Base-by-base conservation (phyloP, 352 stramenopile species). In the Pelagophyceae sp. region DNA sequence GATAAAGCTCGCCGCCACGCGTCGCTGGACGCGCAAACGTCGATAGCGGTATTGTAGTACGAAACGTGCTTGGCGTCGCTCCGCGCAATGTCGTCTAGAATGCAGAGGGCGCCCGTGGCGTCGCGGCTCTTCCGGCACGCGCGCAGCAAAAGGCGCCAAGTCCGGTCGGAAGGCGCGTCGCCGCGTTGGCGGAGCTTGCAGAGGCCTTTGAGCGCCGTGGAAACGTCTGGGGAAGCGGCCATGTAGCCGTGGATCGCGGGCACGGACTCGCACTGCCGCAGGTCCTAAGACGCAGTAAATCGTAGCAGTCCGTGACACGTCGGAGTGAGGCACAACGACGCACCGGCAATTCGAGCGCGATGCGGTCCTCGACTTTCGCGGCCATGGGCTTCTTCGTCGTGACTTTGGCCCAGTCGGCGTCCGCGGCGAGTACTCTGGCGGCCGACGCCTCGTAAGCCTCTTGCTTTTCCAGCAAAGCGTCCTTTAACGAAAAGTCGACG, bases 31-130 rank as follows among this genome's bases (percentile, higher is more conserved):
- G 38, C 75, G 37, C 64, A 76, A 6, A 38, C 38, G 64, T 77
- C 76, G 45, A 79, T 61, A n/a, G 64, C 63, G 45, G 33, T 45
- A 37, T 79, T 79, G 65, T 77, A 79, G 29, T 19, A 25, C 15
- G 3, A 6, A 31, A 71, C 31, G 15, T 37, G 1, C 3, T 1
- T 19, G 3, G 61, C n/a, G 3, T 3, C 27, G n/a, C 29, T 15
- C 15, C 3, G 6, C 61, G 37, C 61, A 31, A 71, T 38, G 15
- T 71, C 61, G 5, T 71, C 61, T 6, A 71, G 61, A 17, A 71
- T 19, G 15, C 11, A 17, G 29, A 71, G 29, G 5, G 61, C 61
- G 25, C 19, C 3, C 15, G 6, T 15, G n/a, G 29, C 31, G 5
- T 35, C 61, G 3, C 25, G 15, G 11, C n/a, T 29, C 15, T 19